Base-by-base conservation (phyloP, 768 basidiomycete genomes). In the Mycena amicta region DNA sequence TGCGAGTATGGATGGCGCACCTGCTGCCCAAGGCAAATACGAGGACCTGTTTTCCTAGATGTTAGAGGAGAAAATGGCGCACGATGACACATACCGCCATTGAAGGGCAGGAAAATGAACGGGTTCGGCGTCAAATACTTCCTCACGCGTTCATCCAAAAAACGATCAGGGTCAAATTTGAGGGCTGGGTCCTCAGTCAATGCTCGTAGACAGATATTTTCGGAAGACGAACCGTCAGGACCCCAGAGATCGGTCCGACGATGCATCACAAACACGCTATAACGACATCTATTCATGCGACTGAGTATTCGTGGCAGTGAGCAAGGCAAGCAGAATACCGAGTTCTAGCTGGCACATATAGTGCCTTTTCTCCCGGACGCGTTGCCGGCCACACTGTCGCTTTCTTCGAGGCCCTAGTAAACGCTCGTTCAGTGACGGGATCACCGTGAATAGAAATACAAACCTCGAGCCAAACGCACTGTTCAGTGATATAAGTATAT, bases 161-260 rank as follows among this genome's bases (percentile, higher is more conserved):
- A 76, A 20, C 75, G 68, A 45, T 77, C 71, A 2, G 75, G 75
- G 37, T 76, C 75, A 43, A 77, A 76, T 45, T 66, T 57, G 22
- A 67, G 53, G 8, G 74, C 75, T 57, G 31, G 22, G 8, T 8
- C 23, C 23, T 27, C 22, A 11, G 6, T 49, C 12, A 13, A 26
- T 23, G 22, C 5, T 28, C 11, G 13, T 11, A 25, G 22, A 13
- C 47, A 15, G n/a, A 49, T 5, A 49, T 13, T 25, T 26, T 49
- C 12, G 4, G 22, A 13, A 13, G 27, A 49, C 22, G 8, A 5
- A 49, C 47, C 86, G 67, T 87, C 85, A 3, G 85, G 84, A 0
- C 87, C 87, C 87, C 87, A 89, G 2, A 86, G 75, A 60, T 87
- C 84, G 49, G 70, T 77, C 31, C 85, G 75, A 3, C 86, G 78